Percentiles rank a stretch among this genome's conserved stretches.
phyloP scores from a whole-genome alignment of 148 eudicot species.

The Fagopyrum homotropicum region DNA sequence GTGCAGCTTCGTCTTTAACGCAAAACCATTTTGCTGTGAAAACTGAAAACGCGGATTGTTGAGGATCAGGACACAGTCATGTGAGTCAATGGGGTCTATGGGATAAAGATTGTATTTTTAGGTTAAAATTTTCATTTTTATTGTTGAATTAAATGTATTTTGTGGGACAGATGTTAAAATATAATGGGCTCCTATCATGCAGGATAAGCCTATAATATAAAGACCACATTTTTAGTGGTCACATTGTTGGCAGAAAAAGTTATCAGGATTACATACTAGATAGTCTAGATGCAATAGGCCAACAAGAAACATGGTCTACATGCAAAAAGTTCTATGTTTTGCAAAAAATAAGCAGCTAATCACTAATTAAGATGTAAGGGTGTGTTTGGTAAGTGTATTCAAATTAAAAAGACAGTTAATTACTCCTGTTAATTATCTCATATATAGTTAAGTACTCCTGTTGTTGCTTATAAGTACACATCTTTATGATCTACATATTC shows the following conservation, averaged over 20 bases:
- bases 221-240: background rate
- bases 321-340: too few relatives aligned
- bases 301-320: too few relatives aligned
- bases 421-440: too few relatives aligned
- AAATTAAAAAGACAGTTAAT: too few relatives aligned
- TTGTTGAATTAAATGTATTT: background rate
- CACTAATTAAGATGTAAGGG: too few relatives aligned
- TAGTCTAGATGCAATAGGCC: background rate
- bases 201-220: background rate
- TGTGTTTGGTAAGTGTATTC: too few relatives aligned
- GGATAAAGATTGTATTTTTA: background rate
- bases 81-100: background rate
- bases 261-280: background rate
- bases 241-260: background rate
- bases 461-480: too few relatives aligned
- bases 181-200: background rate
- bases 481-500: too few relatives aligned
- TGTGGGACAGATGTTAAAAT: background rate
- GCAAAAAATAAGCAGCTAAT: too few relatives aligned
- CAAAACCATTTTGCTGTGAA: slow-evolving; percentile 4
- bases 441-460: too few relatives aligned
- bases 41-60: background rate
- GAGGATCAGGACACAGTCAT: background rate
- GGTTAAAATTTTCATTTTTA: background rate
- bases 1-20: slow-evolving; percentile 3